These are phyloP conservation scores for Murraya paniculata DNA, from an alignment of 345 rosid species.

Conservation along the genomic window DNA sequence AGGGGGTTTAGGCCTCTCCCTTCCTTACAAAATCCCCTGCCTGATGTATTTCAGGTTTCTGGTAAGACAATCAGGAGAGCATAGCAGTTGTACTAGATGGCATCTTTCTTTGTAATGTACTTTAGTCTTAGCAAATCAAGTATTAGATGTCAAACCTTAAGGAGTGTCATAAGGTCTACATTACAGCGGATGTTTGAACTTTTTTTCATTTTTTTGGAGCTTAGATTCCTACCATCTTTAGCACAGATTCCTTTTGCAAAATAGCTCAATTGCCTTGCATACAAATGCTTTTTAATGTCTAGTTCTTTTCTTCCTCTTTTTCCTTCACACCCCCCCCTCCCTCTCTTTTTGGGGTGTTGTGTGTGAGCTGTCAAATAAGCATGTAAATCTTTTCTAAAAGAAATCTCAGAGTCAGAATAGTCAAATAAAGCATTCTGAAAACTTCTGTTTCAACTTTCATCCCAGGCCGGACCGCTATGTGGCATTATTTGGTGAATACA, in stretches of 20 bases:
- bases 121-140: neutral
- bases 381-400: neutral
- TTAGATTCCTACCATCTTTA: neutral
- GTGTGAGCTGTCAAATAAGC: neutral
- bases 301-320: neutral
- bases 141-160: neutral
- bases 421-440: neutral
- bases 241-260: neutral
- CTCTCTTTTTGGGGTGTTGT: too few relatives aligned
- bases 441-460: slow-evolving; percentile 16
- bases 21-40: neutral
- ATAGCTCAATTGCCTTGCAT: neutral
- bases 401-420: neutral
- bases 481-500: slow-evolving; percentile 70
- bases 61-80: neutral
- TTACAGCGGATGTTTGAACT: neutral
- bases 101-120: neutral
- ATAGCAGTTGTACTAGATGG: neutral
- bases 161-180: neutral
- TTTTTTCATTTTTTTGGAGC: neutral
- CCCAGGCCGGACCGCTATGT: slow-evolving; percentile 98
- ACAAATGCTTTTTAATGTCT: neutral
- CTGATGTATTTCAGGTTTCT: neutral
- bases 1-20: neutral
- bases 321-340: too few relatives aligned